Conservation (phyloP, 768 basidiomycete genomes). For the Termitomyces sp. region DNA sequence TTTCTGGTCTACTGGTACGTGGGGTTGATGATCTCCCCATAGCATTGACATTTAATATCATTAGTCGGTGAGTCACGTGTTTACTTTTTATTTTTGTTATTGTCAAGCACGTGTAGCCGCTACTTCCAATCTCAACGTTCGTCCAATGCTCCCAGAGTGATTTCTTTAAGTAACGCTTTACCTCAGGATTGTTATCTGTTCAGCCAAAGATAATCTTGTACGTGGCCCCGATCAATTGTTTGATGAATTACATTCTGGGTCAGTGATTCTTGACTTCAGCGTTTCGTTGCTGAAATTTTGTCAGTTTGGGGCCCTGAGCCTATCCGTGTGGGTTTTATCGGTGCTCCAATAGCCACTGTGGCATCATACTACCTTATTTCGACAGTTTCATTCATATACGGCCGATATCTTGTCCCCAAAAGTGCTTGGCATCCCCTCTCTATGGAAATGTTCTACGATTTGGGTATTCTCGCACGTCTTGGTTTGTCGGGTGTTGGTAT, state of each 20-base stretch:
- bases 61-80: not conserved
- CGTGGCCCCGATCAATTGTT: slow-evolving; percentile 1
- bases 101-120: not conserved
- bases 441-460: slow-evolving; percentile 25
- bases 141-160: not conserved
- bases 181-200: not conserved
- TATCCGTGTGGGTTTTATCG: slow-evolving; percentile 80
- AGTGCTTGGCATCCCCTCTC: slow-evolving; percentile 65
- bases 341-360: slow-evolving; percentile 85
- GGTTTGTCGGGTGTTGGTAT: slow-evolving; percentile 35
- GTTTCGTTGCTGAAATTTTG: not conserved
- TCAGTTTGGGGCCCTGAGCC: slow-evolving; percentile 76
- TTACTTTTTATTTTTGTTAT: not conserved
- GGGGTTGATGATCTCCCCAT: not conserved
- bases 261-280: not conserved
- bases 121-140: not conserved
- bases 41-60: not conserved
- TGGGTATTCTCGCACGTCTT: slow-evolving; percentile 62
- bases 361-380: slow-evolving; percentile 80
- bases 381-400: slow-evolving; percentile 53
- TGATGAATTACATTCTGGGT: slow-evolving; percentile 78
- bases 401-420: slow-evolving; percentile 49
- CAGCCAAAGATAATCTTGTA: not conserved
- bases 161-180: not conserved
- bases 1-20: not conserved